Percentiles rank a stretch among this genome's conserved stretches.
Evolutionary conservation across 805 yeast species (phyloP).

Genomic region (Saccharomycopsis olivae): DNA sequence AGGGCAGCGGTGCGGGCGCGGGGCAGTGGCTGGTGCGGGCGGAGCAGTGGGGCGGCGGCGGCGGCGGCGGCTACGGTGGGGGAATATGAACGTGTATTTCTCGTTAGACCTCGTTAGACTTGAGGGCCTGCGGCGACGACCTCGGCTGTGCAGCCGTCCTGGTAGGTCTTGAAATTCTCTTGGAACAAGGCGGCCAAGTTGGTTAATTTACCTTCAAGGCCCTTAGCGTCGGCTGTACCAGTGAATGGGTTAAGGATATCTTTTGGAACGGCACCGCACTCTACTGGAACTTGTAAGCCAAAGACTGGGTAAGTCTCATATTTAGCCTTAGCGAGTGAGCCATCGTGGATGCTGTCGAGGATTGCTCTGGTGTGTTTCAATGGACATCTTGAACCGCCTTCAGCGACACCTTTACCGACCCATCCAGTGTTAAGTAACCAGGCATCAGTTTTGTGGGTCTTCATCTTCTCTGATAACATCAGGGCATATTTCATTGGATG

Average conservation of each 20-base stretch:
- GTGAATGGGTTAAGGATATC: slow-evolving; percentile 80
- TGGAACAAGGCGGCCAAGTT: slow-evolving; percentile 63
- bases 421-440: slow-evolving; percentile 98
- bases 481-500: slow-evolving; percentile 98
- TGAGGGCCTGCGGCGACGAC: slow-evolving; percentile 97
- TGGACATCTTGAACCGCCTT: slow-evolving; percentile 97
- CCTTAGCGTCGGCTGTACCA: slow-evolving; percentile 29
- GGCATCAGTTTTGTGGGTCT: slow-evolving; percentile 80
- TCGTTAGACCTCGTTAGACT: no score
- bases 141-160: slow-evolving; percentile 72
- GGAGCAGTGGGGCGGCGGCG: no score
- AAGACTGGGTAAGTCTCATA: slow-evolving; percentile 81
- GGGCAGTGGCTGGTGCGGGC: no score
- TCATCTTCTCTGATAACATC: slow-evolving; percentile 89
- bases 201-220: slow-evolving; percentile 5
- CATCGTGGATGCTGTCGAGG: slow-evolving; percentile 88
- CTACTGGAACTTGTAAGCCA: slow-evolving; percentile 77
- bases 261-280: slow-evolving; percentile 65
- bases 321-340: slow-evolving; percentile 68
- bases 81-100: no score
- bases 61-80: no score
- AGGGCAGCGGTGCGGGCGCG: no score
- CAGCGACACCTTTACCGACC: slow-evolving; percentile 88
- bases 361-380: slow-evolving; percentile 96
- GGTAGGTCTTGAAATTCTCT: slow-evolving; percentile 80